phyloP scores from a whole-genome alignment of 1,139 yeast genomes.

The Yamadazyma aaseri region DNA sequence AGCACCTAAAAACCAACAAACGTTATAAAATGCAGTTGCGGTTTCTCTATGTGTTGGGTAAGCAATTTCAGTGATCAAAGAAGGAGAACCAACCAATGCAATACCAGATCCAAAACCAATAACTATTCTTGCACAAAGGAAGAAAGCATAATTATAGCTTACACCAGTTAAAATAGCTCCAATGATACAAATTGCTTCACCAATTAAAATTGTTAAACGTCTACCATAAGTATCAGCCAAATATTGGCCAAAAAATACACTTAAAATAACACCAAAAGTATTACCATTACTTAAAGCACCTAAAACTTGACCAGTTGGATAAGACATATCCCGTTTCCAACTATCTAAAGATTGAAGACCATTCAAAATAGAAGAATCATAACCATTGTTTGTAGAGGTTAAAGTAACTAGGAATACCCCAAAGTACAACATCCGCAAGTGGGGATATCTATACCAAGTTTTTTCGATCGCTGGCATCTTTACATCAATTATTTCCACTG shows the following conservation, averaged over 20 bases:
- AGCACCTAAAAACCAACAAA: slow-evolving; percentile 52
- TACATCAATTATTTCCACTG: slow-evolving; percentile 1
- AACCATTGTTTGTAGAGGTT: slow-evolving; percentile 50
- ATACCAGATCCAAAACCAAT: slow-evolving; percentile 43
- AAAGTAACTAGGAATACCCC: slow-evolving; percentile 40
- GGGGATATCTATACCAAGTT: slow-evolving; percentile 27
- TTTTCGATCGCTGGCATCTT: slow-evolving; percentile 9
- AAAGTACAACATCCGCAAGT: slow-evolving; percentile 34
- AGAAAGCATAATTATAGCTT: slow-evolving; percentile 38
- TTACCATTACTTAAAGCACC: slow-evolving; percentile 23
- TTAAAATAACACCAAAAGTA: slow-evolving; percentile 4
- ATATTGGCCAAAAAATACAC: slow-evolving; percentile 2
- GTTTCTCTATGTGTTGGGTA: slow-evolving; percentile 50
- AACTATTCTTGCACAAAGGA: slow-evolving; percentile 35
- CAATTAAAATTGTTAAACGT: slow-evolving; percentile 26
- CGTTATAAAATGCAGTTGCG: slow-evolving; percentile 45
- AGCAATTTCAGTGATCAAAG: slow-evolving; percentile 39
- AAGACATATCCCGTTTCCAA: slow-evolving; percentile 35
- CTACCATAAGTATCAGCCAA: slow-evolving; percentile 30
- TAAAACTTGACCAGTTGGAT: slow-evolving; percentile 40
- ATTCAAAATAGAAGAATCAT: slow-evolving; percentile 51
- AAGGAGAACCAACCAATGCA: slow-evolving; percentile 35
- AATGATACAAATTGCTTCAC: slow-evolving; percentile 24
- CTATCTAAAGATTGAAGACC: slow-evolving; percentile 43
- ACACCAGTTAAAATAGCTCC: slow-evolving; percentile 46